These are phyloP conservation scores for Fagopyrum esculentum DNA, from an alignment of 148 eudicot species.

Conservation along the genomic window DNA sequence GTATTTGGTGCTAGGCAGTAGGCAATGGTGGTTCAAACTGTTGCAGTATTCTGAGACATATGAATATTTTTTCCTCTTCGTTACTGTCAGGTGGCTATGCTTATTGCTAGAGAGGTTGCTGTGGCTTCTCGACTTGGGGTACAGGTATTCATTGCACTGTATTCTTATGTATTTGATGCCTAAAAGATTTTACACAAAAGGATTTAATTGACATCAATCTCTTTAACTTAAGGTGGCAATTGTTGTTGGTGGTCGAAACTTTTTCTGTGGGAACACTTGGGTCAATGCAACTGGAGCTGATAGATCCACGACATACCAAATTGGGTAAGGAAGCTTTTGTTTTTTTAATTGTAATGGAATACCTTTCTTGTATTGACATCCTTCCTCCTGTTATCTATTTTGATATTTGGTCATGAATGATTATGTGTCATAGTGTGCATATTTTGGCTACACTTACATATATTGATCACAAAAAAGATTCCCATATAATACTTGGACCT, in stretches of 20 bases:
- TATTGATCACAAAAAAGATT: not conserved
- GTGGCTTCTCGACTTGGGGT: slow-evolving; percentile 74
- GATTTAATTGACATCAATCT: not conserved
- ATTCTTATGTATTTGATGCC: not conserved
- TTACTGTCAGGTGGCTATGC: slow-evolving; percentile 63
- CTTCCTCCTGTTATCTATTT: not conserved
- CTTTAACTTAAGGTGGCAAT: slow-evolving; percentile 62
- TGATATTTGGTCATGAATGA: not conserved
- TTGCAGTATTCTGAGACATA: slow-evolving; percentile 9
- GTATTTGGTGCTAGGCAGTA: not conserved
- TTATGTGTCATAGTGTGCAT: not conserved
- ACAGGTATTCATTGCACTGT: slow-evolving; percentile 41
- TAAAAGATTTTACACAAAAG: not conserved
- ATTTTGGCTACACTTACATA: not conserved
- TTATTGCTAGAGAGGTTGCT: slow-evolving; percentile 85
- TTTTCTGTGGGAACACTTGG: slow-evolving; percentile 96
- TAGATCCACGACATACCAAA: slow-evolving; percentile 85
- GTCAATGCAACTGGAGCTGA: slow-evolving; percentile 77
- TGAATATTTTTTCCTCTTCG: not conserved
- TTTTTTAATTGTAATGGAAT: not conserved
- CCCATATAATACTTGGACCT: not conserved
- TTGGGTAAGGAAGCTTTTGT: slow-evolving; percentile 52
- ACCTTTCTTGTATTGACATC: not conserved
- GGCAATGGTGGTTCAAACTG: not conserved
- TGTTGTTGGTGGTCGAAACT: slow-evolving; percentile 94